A percentile compares a stretch with the other conserved stretches of the same genome.
Conservation (phyloP, 2,329 filamentous ascomycete genomes). For the Beauveria sp. region DNA sequence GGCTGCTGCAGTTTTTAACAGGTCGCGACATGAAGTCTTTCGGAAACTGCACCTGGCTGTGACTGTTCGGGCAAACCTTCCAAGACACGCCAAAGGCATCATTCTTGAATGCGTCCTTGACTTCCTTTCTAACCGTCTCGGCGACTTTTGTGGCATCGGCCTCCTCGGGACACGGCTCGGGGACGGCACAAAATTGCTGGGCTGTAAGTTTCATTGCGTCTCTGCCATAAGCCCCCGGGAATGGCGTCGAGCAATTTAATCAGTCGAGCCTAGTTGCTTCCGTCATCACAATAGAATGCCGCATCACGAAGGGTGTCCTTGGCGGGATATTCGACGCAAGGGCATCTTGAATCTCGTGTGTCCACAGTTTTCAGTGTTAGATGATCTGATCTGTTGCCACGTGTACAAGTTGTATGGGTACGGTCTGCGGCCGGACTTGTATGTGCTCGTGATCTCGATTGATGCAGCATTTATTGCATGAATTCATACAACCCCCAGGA, state of each 20-base stretch:
- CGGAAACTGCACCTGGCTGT: constrained; percentile 28
- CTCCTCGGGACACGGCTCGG: constrained; percentile 19
- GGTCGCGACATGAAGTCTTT: constrained; percentile 27
- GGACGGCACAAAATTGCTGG: constrained; percentile 20
- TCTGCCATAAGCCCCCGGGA: constrained; percentile 25
- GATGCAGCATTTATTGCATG: constrained; percentile 28
- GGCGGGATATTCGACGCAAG: constrained; percentile 29
- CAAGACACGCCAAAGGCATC: constrained; percentile 33
- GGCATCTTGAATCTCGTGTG: constrained; percentile 20
- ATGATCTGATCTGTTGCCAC: constrained; percentile 25
- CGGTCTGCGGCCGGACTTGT: no score
- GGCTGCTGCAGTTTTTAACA: constrained; percentile 27
- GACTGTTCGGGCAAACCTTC: constrained; percentile 26
- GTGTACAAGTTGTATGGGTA: no score
- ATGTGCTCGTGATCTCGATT: constrained; percentile 29
- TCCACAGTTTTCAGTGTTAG: constrained; percentile 25
- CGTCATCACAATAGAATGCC: constrained; percentile 24
- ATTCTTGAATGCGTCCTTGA: constrained; percentile 26
- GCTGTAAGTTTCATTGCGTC: constrained; percentile 20
- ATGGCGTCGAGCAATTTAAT: constrained; percentile 25
- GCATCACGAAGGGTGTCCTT: constrained; percentile 27
- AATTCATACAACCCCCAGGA: constrained; percentile 30
- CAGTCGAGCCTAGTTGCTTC: constrained; percentile 16
- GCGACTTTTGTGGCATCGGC: constrained; percentile 22
- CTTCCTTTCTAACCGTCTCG: constrained; percentile 18